Conservation (phyloP, 176 grass and related monocot genomes). For the Eragrostis curvula region DNA sequence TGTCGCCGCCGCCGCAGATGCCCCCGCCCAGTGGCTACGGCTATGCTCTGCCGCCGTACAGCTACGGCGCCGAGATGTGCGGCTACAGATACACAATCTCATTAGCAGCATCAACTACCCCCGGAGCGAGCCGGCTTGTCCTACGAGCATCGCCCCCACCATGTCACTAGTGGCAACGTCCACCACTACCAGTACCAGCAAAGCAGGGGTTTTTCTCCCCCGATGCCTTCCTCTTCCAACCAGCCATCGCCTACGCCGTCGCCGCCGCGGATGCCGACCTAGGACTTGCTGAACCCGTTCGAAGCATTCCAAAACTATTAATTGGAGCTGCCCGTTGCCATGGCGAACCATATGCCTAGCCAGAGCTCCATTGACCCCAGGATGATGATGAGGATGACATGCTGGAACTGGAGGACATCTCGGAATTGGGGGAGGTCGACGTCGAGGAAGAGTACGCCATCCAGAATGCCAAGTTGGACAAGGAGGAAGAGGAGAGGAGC, state of each 20-base stretch:
- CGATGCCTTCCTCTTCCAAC: conserved; percentile 6
- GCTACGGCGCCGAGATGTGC: neutral
- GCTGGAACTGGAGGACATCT: conserved; percentile 62
- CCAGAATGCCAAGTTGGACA: neutral
- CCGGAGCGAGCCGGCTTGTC: conserved; percentile 50
- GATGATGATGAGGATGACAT: conserved; percentile 49
- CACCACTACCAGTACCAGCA: conserved; percentile 34
- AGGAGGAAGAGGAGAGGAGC: conserved; percentile 33
- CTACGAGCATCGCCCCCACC: conserved; percentile 39
- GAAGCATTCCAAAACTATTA: conserved; percentile 62
- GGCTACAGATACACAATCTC: neutral
- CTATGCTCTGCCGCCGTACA: neutral
- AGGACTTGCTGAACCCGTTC: conserved; percentile 83
- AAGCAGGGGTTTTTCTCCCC: conserved; percentile 15
- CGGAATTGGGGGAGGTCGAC: conserved; percentile 58
- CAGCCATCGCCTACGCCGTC: conserved; percentile 39
- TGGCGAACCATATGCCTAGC: neutral
- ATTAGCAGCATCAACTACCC: neutral
- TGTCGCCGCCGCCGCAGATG: neutral
- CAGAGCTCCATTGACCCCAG: conserved; percentile 28
- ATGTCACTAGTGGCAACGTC: conserved; percentile 27
- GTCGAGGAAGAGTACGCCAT: conserved; percentile 33
- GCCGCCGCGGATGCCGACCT: conserved; percentile 57
- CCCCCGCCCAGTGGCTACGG: neutral
- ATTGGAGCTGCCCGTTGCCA: neutral